These are phyloP conservation scores for Poa annua DNA, from an alignment of 176 grass and related monocot species.

Conservation along the genomic window DNA sequence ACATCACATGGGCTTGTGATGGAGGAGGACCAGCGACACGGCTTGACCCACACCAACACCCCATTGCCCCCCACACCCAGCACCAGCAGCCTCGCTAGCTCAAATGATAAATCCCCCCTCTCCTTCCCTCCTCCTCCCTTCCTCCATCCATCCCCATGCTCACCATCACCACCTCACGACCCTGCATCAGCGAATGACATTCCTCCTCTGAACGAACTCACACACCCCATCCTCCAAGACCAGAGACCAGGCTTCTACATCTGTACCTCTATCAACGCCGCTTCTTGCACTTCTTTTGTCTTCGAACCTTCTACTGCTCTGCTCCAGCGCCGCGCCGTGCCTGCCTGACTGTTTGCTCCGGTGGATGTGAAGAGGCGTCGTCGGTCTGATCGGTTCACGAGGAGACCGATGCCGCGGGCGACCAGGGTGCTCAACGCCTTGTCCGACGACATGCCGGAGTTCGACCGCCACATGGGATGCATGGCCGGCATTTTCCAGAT, in stretches of 20 bases:
- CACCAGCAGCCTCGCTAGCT: neutral
- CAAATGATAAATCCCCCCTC: neutral
- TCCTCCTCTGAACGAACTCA: slow-evolving; percentile 50
- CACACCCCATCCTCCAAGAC: slow-evolving; percentile 26
- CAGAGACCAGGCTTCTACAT: neutral
- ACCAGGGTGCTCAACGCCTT: slow-evolving; percentile 37
- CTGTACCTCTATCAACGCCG: neutral
- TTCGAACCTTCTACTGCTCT: slow-evolving; percentile 9
- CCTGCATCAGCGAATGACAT: neutral
- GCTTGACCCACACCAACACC: slow-evolving; percentile 56
- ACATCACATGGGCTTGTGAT: slow-evolving; percentile 66
- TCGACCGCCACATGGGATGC: slow-evolving; percentile 83
- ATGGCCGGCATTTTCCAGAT: slow-evolving; percentile 94
- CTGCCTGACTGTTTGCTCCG: neutral
- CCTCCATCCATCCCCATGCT: neutral
- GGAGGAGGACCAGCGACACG: slow-evolving; percentile 59
- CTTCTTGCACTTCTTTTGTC: slow-evolving; percentile 3
- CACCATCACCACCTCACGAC: neutral
- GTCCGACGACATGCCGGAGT: slow-evolving; percentile 51
- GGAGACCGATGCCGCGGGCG: slow-evolving; percentile 40
- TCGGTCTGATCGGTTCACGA: neutral
- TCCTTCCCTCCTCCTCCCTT: neutral
- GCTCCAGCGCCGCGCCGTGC: neutral
- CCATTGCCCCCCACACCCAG: slow-evolving; percentile 14
- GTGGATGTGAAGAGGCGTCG: slow-evolving; percentile 12